phyloP scores from a whole-genome alignment of 352 stramenopile genomes.

The Peronospora destructor region DNA sequence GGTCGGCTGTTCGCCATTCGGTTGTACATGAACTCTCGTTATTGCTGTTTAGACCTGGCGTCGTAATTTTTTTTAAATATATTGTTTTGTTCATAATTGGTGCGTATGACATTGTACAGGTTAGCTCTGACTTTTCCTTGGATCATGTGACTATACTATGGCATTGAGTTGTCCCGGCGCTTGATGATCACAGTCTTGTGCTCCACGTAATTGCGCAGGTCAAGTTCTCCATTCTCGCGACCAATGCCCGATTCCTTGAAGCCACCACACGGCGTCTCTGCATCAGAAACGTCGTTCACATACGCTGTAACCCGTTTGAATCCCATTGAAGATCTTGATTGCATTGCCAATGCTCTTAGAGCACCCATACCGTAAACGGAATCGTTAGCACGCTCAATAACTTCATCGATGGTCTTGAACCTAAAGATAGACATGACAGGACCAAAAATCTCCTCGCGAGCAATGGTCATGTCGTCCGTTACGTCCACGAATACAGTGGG shows the following conservation, averaged over 20 bases:
- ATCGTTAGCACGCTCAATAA: constrained; percentile 82
- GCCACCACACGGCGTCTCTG: constrained; percentile 79
- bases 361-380: constrained; percentile 83
- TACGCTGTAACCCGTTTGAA: constrained; percentile 90
- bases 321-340: constrained; percentile 80
- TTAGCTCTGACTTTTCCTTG: constrained; percentile 10
- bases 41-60: neutral
- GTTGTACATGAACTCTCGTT: constrained; percentile 63
- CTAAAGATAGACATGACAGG: constrained; percentile 86
- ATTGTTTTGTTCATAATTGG: too few species aligned
- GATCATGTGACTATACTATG: constrained; percentile 12
- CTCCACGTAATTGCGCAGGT: constrained; percentile 73
- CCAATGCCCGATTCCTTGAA: constrained; percentile 85
- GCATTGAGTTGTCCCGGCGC: constrained; percentile 38
- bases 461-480: constrained; percentile 83
- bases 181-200: constrained; percentile 74
- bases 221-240: constrained; percentile 70
- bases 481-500: constrained; percentile 89
- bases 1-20: constrained; percentile 56
- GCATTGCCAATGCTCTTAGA: constrained; percentile 74
- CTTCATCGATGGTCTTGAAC: constrained; percentile 87
- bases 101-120: neutral
- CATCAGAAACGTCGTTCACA: constrained; percentile 89
- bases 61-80: too few species aligned
- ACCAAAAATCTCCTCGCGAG: constrained; percentile 90